Conservation (phyloP, 495 filamentous ascomycete genomes). For the Hyaloscypha variabilis region DNA sequence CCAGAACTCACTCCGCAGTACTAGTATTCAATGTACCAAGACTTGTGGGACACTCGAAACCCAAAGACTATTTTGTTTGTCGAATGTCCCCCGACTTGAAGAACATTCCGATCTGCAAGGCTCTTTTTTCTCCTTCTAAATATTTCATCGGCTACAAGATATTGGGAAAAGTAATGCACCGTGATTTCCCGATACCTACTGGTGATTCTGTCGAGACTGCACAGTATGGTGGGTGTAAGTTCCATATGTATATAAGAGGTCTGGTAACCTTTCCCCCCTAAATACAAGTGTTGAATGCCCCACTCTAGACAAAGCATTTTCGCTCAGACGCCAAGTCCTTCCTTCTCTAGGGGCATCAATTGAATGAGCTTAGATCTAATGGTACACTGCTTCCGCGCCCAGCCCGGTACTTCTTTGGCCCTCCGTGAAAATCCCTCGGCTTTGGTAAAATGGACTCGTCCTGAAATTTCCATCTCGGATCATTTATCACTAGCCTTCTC, state of each 20-base stretch:
- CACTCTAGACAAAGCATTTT: neutral
- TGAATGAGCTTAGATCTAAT: constrained; percentile 65
- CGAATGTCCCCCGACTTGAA: too few relatives aligned
- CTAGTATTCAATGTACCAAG: too few relatives aligned
- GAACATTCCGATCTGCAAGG: too few relatives aligned
- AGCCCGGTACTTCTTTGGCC: constrained; percentile 77
- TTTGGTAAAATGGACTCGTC: constrained; percentile 81
- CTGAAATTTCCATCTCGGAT: constrained; percentile 85
- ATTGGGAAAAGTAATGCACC: too few relatives aligned
- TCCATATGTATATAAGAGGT: neutral
- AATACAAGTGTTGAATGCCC: neutral
- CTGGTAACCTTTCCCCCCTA: neutral
- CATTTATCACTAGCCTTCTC: constrained; percentile 65
- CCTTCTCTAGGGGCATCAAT: constrained; percentile 9
- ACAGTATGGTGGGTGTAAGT: too few relatives aligned
- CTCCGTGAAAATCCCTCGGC: constrained; percentile 76
- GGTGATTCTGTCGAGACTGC: too few relatives aligned
- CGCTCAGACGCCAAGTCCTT: constrained; percentile 10
- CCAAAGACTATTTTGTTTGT: too few relatives aligned
- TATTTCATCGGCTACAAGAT: too few relatives aligned
- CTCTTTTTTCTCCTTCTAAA: too few relatives aligned
- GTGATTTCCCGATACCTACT: too few relatives aligned
- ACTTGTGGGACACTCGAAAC: too few relatives aligned
- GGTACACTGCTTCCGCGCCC: constrained; percentile 94
- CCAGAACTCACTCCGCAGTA: too few relatives aligned